Percentiles rank a stretch among this genome's conserved stretches.
These are phyloP conservation scores for Lentinula lateritia DNA, from an alignment of 768 basidiomycete species.

Conservation along the genomic window DNA sequence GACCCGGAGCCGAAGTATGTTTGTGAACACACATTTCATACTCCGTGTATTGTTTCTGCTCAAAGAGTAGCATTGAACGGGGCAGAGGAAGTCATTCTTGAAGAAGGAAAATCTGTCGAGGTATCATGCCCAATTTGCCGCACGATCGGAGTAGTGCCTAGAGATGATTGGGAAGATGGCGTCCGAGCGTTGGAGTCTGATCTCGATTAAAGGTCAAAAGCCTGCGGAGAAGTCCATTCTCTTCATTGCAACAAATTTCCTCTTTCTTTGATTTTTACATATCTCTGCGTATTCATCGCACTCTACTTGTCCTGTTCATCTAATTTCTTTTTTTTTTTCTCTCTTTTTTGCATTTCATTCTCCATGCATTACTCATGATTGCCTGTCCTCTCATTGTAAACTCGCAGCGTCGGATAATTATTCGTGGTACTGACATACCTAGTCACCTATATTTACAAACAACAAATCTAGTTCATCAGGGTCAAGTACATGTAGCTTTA, in stretches of 20 bases:
- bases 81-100: constrained; percentile 33
- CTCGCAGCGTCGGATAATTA: neutral
- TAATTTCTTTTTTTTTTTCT: no score
- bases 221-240: neutral
- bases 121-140: constrained; percentile 76
- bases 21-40: constrained; percentile 69
- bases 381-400: no score
- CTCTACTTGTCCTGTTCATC: no score
- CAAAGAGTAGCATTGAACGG: constrained; percentile 64
- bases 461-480: no score
- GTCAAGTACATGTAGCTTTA: no score
- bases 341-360: neutral
- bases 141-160: constrained; percentile 51
- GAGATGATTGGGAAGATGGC: constrained; percentile 52
- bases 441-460: no score
- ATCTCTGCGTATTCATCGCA: no score
- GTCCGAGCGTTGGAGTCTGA: neutral
- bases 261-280: neutral
- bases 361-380: neutral
- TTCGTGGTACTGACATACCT: no score
- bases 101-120: constrained; percentile 39
- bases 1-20: constrained; percentile 20
- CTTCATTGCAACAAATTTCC: no score
- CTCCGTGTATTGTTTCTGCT: constrained; percentile 62
- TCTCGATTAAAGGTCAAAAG: neutral